phyloP scores from a whole-genome alignment of 1,284 basidiomycete genomes.

The Cutaneotrichosporon arboriforme region DNA sequence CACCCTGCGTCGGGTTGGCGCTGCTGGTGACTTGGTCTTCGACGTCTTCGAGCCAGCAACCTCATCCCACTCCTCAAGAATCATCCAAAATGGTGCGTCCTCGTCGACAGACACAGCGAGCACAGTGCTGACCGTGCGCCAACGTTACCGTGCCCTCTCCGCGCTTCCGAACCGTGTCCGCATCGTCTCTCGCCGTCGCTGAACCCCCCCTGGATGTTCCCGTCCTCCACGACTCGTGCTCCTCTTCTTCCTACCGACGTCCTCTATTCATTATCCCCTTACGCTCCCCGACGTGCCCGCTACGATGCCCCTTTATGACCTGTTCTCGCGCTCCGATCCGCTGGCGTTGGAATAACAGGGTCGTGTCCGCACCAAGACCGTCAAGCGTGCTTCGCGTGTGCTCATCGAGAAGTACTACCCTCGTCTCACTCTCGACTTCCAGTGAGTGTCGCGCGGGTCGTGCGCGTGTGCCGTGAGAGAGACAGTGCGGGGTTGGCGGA shows the following conservation, averaged over 20 bases:
- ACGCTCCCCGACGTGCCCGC: background rate
- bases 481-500: no score
- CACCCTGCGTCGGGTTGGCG: background rate
- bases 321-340: background rate
- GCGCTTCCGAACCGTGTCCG: background rate
- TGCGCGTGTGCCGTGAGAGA: background rate
- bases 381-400: conserved; percentile 97
- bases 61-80: conserved; percentile 15
- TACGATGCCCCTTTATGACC: background rate
- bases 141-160: background rate
- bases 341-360: conserved; percentile 57
- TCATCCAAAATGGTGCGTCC: conserved; percentile 17
- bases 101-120: background rate
- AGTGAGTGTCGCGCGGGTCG: conserved; percentile 49
- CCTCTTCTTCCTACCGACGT: background rate
- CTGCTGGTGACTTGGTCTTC: background rate
- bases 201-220: background rate
- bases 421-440: conserved; percentile 91
- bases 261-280: background rate
- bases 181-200: background rate
- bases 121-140: conserved; percentile 8
- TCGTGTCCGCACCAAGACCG: conserved; percentile 99
- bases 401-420: conserved; percentile 99
- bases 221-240: background rate
- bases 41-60: conserved; percentile 3